Conservation (phyloP, 2,329 filamentous ascomycete genomes). For the Fusarium sp. region DNA sequence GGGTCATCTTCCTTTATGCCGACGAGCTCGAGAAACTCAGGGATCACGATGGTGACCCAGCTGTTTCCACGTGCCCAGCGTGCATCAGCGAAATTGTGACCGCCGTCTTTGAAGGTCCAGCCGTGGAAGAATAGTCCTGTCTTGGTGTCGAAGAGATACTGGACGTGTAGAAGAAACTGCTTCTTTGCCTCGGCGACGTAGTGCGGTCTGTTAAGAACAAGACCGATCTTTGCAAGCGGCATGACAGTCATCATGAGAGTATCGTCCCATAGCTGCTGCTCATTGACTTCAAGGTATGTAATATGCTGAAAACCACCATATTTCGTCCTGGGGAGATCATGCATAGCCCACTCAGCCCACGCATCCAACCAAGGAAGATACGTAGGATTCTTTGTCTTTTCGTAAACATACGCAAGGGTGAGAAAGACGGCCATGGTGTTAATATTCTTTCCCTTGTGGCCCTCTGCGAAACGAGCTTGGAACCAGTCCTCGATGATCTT, state of each 20-base stretch:
- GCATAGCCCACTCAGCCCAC: constrained; percentile 87
- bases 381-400: constrained; percentile 73
- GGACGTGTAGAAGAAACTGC: constrained; percentile 81
- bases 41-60: constrained; percentile 87
- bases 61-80: constrained; percentile 72
- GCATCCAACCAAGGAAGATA: constrained; percentile 82
- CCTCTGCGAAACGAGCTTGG: constrained; percentile 72
- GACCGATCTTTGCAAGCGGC: constrained; percentile 82
- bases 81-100: constrained; percentile 70
- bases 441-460: constrained; percentile 85
- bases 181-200: constrained; percentile 83
- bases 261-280: constrained; percentile 84
- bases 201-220: constrained; percentile 73
- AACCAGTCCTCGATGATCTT: constrained; percentile 81
- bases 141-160: constrained; percentile 79
- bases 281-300: constrained; percentile 77
- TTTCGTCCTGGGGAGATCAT: constrained; percentile 77
- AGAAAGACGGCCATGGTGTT: constrained; percentile 86
- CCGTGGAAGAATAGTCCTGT: constrained; percentile 84
- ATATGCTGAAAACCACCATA: constrained; percentile 81
- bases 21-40: constrained; percentile 81
- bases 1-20: constrained; percentile 72
- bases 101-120: constrained; percentile 79
- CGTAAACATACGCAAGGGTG: constrained; percentile 81
- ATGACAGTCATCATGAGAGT: constrained; percentile 90